phyloP scores from a whole-genome alignment of 2,329 filamentous ascomycete species.

The Clonostachys byssicola region DNA sequence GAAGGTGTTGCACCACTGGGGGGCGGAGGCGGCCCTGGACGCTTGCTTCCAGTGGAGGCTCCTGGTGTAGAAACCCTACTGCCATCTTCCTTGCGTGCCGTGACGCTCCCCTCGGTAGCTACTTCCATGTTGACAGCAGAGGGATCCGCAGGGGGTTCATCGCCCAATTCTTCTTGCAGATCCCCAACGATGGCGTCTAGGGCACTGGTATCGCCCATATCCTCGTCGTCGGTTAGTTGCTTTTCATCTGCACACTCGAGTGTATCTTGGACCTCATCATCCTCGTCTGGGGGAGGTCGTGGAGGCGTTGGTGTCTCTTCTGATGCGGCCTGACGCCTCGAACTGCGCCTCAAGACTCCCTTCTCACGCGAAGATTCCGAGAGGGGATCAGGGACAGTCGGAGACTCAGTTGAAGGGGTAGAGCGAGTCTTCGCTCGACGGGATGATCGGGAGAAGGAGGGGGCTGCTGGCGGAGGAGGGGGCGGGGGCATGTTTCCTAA shows the following conservation, averaged over 20 bases:
- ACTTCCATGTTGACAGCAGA: conserved; percentile 91
- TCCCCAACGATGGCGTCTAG: conserved; percentile 89
- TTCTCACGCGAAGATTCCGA: conserved; percentile 55
- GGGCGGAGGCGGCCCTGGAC: conserved; percentile 31
- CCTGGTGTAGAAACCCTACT: conserved; percentile 81
- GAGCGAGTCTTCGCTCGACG: conserved; percentile 40
- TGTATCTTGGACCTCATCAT: conserved; percentile 62
- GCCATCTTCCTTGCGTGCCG: conserved; percentile 87
- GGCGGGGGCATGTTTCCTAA: conserved; percentile 20
- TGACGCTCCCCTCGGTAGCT: conserved; percentile 80
- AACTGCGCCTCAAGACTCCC: conserved; percentile 54
- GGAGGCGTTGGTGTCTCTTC: conserved; percentile 46
- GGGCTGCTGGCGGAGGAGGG: conserved; percentile 28
- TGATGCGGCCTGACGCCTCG: conserved; percentile 51
- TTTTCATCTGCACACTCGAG: conserved; percentile 93
- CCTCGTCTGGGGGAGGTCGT: conserved; percentile 49
- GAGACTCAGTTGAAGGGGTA: conserved; percentile 25
- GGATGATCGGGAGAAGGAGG: conserved; percentile 34
- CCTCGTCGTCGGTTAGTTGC: conserved; percentile 70
- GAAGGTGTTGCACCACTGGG: conserved; percentile 41
- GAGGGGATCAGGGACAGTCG: conserved; percentile 36
- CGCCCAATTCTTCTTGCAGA: conserved; percentile 73
- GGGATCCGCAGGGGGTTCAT: conserved; percentile 62
- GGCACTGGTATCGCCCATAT: conserved; percentile 60
- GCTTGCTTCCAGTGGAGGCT: conserved; percentile 39